Evolutionary conservation across 306 rosid species (phyloP).

Genomic region (Sophora flavescens): DNA sequence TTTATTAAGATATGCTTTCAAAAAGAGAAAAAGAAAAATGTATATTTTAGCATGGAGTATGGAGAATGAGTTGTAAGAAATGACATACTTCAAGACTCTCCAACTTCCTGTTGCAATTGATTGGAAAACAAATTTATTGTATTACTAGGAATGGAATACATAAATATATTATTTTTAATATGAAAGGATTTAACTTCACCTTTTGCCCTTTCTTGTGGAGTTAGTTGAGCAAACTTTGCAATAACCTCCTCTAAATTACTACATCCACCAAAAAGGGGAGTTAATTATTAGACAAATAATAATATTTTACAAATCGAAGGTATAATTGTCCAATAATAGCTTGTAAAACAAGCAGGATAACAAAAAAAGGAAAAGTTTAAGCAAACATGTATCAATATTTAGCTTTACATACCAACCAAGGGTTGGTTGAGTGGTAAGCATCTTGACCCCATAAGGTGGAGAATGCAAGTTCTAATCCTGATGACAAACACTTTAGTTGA

Average conservation of each 20-base stretch:
- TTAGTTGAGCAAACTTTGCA: conserved; percentile 77
- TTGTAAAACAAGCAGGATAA: background rate
- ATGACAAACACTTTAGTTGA: too few relatives aligned
- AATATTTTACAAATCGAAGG: background rate
- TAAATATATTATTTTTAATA: too few relatives aligned
- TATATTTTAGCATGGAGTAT: conserved; percentile 2
- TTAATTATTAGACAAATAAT: conserved; percentile 1
- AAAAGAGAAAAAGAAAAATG: background rate
- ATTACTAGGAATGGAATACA: conserved; percentile 5
- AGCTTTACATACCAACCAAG: background rate
- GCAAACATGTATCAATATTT: background rate
- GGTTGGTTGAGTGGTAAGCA: too few relatives aligned
- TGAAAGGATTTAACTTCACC: conserved; percentile 49
- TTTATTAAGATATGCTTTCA: conserved; percentile 6
- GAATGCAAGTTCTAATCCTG: too few relatives aligned
- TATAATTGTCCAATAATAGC: background rate
- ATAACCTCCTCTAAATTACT: conserved; percentile 78
- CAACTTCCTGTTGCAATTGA: conserved; percentile 77
- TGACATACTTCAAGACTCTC: conserved; percentile 86
- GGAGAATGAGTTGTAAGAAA: conserved; percentile 38
- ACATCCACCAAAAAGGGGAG: conserved; percentile 34
- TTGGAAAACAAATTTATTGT: conserved; percentile 38
- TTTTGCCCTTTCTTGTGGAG: conserved; percentile 87
- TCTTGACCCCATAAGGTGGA: too few relatives aligned
- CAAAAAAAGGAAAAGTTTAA: background rate